Base-by-base conservation (phyloP, 768 basidiomycete species). In the Russula emetica region DNA sequence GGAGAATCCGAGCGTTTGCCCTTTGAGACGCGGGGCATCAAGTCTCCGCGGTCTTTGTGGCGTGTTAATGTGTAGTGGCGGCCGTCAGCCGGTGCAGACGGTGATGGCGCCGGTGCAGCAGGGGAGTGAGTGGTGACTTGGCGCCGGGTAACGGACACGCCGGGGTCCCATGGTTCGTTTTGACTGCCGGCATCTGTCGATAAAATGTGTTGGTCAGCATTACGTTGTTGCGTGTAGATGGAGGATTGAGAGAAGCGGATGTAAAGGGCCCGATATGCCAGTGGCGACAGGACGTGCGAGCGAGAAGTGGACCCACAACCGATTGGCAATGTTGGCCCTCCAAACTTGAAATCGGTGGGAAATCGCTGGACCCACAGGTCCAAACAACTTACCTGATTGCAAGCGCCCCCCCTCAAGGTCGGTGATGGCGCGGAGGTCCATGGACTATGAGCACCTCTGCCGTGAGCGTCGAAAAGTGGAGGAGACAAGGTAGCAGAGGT, bases 381-480 rank as follows among this genome's bases (percentile, higher is more conserved):
- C 55, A 68, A 68, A 67, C 61, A 56, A 45, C 55, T 62, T 67
- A 67, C 66, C 58, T 45, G 62, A 63, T 34, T 47, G 57, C 58
- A 63, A 54, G 47, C 63, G 58, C 45, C 45, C 63, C 28, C 63
- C 63, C 26, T 60, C 63, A 18, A 60, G 45, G 58, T 64, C n/a
- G 22, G 63, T 64, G 47, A 64, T 64, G 45, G 63, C 58, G 16
- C 63, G 53, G 45, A 64, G 63, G 58, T 64, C 63, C 63, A 64
- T 64, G 32, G 44, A 32, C 44, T 60, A 30, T 30, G 52, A 44
- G 45, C 20, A 38, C 44, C 49, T 22, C 26, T 52, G 44, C 38
- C 18, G 42, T 54, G 42, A 34, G 50, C 22, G 42, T 44, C n/a
- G 36, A 38, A 36, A 36, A 32, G 52, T 45, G 53, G 18, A 40